Evolutionary conservation across 2,329 filamentous ascomycete genomes (phyloP), one percentile per base, ranked within the genome.

Genomic region (Arthroderma sp.): DNA sequence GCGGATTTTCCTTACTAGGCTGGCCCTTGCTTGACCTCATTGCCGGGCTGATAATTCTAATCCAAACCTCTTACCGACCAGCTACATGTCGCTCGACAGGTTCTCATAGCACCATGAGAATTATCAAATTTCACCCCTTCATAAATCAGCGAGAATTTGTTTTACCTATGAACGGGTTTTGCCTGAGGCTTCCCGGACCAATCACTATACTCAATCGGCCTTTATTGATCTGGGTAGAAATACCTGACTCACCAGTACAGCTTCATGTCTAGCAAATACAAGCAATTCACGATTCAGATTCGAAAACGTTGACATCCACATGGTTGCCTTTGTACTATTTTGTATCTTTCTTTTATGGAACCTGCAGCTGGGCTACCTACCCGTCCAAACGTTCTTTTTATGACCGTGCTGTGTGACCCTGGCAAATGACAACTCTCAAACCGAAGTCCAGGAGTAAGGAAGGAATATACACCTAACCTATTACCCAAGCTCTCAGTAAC

Each of bases 241-340:
- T 33, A 9, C 25, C 28, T 51, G 44, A 51, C 15, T 51, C 44
- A 25, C 44, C 25, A 31, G 25, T 28, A 33, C 31, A n/a, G 15
- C 44, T 51, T 9, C 28, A 51, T 51, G 11, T 33, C 7, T 31
- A 31, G 33, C 28, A 33, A 51, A 51, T 51, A 51, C 23, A 44
- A 19, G 23, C 8, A 19, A 19, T 51, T 25, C 44, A 33, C 25
- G 44, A 31, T 19, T 51, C 44, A 33, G n/a, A 33, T 19, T 33
- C 44, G 13, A 51, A 51, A 33, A 25, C n/a, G 44, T 33, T 51
- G 44, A 51, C 44, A 17, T 51, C 44, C 44, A 51, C 44, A 51
- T 51, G 44, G 44, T 51, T n/a, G 23, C 44, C 44, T 33, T 33
- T 33, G 23, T 51, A 51, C n/a, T 33, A n/a, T 33, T 33, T 17